These are phyloP conservation scores for Lophium mytilinum DNA, from an alignment of 495 filamentous ascomycete species.

Conservation along the genomic window DNA sequence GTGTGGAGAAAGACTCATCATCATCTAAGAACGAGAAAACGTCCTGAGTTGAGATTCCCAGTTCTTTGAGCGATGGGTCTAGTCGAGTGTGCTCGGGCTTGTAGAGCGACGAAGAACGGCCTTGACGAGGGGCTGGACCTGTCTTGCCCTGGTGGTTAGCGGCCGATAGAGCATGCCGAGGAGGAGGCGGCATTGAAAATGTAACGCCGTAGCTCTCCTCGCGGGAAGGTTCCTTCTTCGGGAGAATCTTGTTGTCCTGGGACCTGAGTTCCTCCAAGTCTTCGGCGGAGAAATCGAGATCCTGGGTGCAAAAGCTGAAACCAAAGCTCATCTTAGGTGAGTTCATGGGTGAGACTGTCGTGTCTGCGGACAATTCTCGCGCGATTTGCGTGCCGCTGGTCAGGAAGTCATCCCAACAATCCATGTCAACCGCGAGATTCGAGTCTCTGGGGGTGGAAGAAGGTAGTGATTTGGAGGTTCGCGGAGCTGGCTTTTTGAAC, in stretches of 20 bases:
- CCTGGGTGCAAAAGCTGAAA: not conserved
- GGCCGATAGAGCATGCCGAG: too few relatives aligned
- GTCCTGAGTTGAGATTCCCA: constrained; percentile 23
- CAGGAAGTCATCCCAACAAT: constrained; percentile 29
- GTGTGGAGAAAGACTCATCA: constrained; percentile 1
- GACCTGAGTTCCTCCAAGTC: constrained; percentile 18
- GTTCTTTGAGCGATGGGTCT: constrained; percentile 15
- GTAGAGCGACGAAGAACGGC: not conserved
- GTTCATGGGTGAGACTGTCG: not conserved
- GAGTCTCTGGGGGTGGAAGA: not conserved
- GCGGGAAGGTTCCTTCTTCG: too few relatives aligned
- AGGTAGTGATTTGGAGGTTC: not conserved
- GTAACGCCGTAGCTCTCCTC: too few relatives aligned
- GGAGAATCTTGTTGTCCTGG: too few relatives aligned
- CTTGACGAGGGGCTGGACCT: too few relatives aligned
- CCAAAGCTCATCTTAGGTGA: not conserved
- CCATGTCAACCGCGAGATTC: not conserved
- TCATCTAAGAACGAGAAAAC: constrained; percentile 12
- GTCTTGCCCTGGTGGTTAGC: too few relatives aligned
- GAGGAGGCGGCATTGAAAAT: too few relatives aligned
- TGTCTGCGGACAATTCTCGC: constrained; percentile 22
- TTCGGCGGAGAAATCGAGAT: constrained; percentile 20
- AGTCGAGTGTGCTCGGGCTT: not conserved
- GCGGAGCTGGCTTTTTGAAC: constrained; percentile 1
- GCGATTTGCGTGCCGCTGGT: constrained; percentile 33